Percentiles rank a stretch among this genome's conserved stretches.
Conservation (phyloP, 192 early-diverging fungal species). For the Dissophora globulifera region DNA sequence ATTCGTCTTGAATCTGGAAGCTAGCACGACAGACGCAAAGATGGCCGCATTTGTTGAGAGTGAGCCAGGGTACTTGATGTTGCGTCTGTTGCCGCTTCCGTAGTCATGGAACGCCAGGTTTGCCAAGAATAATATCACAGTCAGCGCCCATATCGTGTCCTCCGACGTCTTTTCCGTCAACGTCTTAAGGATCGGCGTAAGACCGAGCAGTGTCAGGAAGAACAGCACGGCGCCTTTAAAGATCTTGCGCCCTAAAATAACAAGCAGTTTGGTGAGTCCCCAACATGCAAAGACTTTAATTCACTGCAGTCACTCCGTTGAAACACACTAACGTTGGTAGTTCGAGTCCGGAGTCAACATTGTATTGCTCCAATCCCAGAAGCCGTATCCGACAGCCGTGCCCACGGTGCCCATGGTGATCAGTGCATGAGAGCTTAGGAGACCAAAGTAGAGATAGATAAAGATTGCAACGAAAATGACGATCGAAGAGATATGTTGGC, state of each 20-base stretch:
- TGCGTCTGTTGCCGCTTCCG: constrained; percentile 56
- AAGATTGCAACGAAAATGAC: constrained; percentile 92
- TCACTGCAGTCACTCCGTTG: too few relatives aligned
- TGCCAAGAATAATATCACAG: constrained; percentile 81
- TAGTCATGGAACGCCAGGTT: constrained; percentile 96
- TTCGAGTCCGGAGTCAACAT: constrained; percentile 57
- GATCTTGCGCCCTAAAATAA: constrained; percentile 54
- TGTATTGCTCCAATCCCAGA: constrained; percentile 71
- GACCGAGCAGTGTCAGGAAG: constrained; percentile 78
- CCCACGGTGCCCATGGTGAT: constrained; percentile 66
- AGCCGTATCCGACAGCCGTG: constrained; percentile 73
- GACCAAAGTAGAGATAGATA: constrained; percentile 71
- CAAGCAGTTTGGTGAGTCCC: background rate
- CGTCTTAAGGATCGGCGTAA: constrained; percentile 92
- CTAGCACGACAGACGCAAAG: constrained; percentile 92
- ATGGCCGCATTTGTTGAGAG: constrained; percentile 98
- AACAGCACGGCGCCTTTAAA: constrained; percentile 77
- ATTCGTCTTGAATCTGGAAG: constrained; percentile 85
- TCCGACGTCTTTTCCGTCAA: constrained; percentile 89
- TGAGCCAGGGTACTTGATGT: constrained; percentile 82
- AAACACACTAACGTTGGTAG: constrained; percentile 47
- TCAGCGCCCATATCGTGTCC: constrained; percentile 96
- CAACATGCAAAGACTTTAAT: too few relatives aligned
- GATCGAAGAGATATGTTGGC: constrained; percentile 88
- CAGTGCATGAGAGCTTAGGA: constrained; percentile 66